These are phyloP conservation scores for Kwoniella sp. DNA, from an alignment of 768 basidiomycete genomes.

Conservation along the genomic window DNA sequence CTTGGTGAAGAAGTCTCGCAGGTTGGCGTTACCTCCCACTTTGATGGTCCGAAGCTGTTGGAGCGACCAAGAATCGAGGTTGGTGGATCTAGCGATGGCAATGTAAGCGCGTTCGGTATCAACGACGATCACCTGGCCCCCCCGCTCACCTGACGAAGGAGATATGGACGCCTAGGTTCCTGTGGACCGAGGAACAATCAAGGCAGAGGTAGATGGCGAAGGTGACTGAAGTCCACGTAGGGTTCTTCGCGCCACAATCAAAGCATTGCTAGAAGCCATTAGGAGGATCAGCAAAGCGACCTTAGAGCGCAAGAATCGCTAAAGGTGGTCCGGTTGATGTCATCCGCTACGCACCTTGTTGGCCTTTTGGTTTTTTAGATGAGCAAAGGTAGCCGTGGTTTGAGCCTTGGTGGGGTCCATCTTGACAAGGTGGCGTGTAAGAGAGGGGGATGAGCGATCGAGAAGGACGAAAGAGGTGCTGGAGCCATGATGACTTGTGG, in stretches of 20 bases:
- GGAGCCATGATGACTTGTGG: neutral
- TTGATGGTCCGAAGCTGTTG: constrained; percentile 92
- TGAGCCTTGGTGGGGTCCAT: constrained; percentile 63
- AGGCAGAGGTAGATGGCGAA: constrained; percentile 97
- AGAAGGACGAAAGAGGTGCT: neutral
- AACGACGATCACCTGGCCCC: neutral
- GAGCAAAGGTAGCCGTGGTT: constrained; percentile 77
- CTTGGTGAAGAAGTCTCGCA: constrained; percentile 82
- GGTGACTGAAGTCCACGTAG: constrained; percentile 94
- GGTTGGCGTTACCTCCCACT: constrained; percentile 83
- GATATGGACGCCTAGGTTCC: constrained; percentile 98
- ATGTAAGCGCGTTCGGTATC: neutral
- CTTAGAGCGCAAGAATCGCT: neutral
- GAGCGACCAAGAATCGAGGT: constrained; percentile 90
- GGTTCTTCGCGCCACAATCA: constrained; percentile 91
- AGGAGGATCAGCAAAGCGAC: neutral
- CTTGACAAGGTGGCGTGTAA: neutral
- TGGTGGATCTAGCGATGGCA: constrained; percentile 68
- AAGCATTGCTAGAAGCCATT: constrained; percentile 66
- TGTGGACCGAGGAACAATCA: constrained; percentile 89
- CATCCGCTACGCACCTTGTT: constrained; percentile 54
- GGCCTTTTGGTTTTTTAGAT: constrained; percentile 75
- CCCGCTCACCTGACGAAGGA: constrained; percentile 80
- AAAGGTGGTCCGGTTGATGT: neutral
- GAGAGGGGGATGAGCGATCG: neutral